Conservation (phyloP, 2,329 filamentous ascomycete genomes). For the Kalaharituber pfeilii region DNA sequence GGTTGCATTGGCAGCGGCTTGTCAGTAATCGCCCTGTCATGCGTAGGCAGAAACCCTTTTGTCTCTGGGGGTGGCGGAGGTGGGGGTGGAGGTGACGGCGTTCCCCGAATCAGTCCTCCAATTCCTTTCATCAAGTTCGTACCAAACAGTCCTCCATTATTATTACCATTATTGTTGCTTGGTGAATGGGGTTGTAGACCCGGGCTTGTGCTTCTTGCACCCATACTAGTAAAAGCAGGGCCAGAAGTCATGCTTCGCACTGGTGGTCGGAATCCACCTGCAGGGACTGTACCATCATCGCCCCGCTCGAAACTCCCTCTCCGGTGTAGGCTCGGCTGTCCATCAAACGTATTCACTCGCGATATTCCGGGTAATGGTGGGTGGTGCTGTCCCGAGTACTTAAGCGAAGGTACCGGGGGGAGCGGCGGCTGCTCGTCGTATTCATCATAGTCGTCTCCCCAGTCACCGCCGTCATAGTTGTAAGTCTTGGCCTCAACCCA, state of each 20-base stretch:
- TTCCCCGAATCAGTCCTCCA: not conserved
- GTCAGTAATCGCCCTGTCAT: too few species aligned
- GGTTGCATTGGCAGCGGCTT: too few species aligned
- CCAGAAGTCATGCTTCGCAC: not conserved
- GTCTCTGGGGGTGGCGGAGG: not conserved
- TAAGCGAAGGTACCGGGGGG: not conserved
- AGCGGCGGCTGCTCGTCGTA: not conserved
- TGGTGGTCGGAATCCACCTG: not conserved
- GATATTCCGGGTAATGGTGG: not conserved
- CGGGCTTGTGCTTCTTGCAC: not conserved
- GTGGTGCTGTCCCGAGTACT: not conserved
- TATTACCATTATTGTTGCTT: not conserved
- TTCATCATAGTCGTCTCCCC: conserved; percentile 14
- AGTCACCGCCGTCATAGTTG: conserved; percentile 16
- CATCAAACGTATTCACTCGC: not conserved
- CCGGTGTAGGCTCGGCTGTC: not conserved
- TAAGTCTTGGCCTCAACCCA: conserved; percentile 18
- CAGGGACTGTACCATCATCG: not conserved
- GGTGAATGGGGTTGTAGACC: not conserved
- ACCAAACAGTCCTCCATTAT: not conserved
- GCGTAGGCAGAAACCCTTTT: too few species aligned
- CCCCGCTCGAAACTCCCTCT: not conserved
- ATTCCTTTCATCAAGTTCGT: not conserved
- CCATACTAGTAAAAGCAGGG: not conserved
- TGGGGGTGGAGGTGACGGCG: not conserved